phyloP scores from a whole-genome alignment of 805 yeast species.

The Yueomyces sp. region DNA sequence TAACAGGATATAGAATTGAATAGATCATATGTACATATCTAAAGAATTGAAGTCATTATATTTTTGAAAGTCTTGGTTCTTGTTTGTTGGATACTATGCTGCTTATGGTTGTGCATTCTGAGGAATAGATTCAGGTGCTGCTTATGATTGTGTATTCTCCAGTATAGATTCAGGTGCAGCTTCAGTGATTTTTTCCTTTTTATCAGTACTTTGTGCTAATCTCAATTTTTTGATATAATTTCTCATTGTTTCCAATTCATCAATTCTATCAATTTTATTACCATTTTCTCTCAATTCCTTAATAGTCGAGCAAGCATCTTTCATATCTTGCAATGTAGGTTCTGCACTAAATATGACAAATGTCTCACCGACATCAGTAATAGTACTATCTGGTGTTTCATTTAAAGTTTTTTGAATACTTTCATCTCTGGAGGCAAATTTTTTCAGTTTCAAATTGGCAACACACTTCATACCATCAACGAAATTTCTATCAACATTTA shows the following conservation, averaged over 20 bases:
- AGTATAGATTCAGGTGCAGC: too few relatives aligned
- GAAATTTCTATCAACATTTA: slow-evolving; percentile 40
- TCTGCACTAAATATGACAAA: slow-evolving; percentile 35
- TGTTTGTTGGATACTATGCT: too few relatives aligned
- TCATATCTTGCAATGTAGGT: slow-evolving; percentile 27
- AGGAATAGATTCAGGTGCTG: too few relatives aligned
- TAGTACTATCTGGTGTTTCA: slow-evolving; percentile 10
- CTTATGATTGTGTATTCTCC: too few relatives aligned
- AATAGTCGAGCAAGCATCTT: slow-evolving; percentile 30
- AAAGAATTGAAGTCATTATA: too few relatives aligned
- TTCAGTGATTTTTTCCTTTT: too few relatives aligned
- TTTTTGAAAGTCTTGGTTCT: too few relatives aligned
- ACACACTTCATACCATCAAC: slow-evolving; percentile 55
- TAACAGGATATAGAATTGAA: too few relatives aligned
- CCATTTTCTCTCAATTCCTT: slow-evolving; percentile 33
- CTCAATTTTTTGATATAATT: slow-evolving; percentile 19
- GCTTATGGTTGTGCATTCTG: too few relatives aligned
- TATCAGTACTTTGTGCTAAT: slow-evolving; percentile 5
- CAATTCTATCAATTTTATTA: slow-evolving; percentile 19
- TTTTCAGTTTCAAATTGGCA: slow-evolving; percentile 52
- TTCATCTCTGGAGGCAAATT: slow-evolving; percentile 36
- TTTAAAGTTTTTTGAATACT: slow-evolving; percentile 25
- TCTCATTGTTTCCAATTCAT: slow-evolving; percentile 25
- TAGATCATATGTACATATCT: too few relatives aligned
- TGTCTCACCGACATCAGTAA: slow-evolving; percentile 29